These are phyloP conservation scores for Cystofilobasidium bisporidii DNA, from an alignment of 768 basidiomycete species.

Conservation along the genomic window DNA sequence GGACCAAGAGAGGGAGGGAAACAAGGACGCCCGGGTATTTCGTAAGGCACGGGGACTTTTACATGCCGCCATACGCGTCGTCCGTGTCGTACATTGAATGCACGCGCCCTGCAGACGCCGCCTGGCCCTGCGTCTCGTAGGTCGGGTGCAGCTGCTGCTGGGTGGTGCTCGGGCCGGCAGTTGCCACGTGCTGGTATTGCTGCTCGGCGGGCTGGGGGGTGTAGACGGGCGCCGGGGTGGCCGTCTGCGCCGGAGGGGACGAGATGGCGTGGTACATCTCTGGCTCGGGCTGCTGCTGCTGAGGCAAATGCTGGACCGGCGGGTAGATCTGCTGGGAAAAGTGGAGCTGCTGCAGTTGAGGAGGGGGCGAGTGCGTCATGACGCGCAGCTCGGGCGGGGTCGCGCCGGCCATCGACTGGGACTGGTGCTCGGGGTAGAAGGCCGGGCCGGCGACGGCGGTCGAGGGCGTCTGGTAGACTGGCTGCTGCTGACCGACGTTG, in stretches of 20 bases:
- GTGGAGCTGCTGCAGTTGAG: not conserved
- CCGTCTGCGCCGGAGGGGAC: not conserved
- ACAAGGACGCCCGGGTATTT: no score
- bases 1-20: no score
- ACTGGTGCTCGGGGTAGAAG: not conserved
- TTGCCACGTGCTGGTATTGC: not conserved
- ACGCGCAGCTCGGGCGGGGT: not conserved
- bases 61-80: constrained; percentile 7
- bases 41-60: no score
- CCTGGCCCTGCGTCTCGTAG: not conserved
- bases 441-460: not conserved
- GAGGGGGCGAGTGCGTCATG: constrained; percentile 1
- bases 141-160: not conserved
- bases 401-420: not conserved
- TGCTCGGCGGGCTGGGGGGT: not conserved
- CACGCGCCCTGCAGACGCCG: not conserved
- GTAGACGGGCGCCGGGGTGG: not conserved
- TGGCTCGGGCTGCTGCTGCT: not conserved
- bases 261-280: not conserved
- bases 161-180: not conserved
- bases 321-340: no score
- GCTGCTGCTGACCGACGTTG: no score
- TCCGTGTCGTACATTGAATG: not conserved
- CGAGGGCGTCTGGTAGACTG: not conserved
- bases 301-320: no score